These are phyloP conservation scores for Kodamaea ohmeri DNA, from an alignment of 1,139 yeast species.

Conservation along the genomic window DNA sequence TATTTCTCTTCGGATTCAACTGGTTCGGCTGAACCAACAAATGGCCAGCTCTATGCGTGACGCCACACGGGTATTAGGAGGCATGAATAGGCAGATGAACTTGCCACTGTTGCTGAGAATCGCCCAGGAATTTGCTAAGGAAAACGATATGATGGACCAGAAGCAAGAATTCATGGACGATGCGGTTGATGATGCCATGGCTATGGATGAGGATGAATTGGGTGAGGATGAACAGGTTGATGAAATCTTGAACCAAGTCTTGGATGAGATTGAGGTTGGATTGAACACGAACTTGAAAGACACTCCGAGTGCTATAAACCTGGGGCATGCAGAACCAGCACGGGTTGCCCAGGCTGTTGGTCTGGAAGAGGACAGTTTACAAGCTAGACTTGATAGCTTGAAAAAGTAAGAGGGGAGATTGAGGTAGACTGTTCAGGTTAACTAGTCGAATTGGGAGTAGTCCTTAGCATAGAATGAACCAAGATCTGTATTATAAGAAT, in stretches of 20 bases:
- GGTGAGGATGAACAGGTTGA: conserved; percentile 86
- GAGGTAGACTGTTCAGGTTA: too few species aligned
- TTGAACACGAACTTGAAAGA: conserved; percentile 66
- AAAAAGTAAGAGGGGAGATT: conserved; percentile 44
- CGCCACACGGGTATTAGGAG: conserved; percentile 81
- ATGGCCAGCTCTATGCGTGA: conserved; percentile 95
- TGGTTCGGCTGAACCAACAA: conserved; percentile 90
- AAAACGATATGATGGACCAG: conserved; percentile 96
- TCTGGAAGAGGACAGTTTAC: conserved; percentile 75
- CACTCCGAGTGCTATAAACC: conserved; percentile 56
- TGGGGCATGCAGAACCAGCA: conserved; percentile 25
- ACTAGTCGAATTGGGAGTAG: too few species aligned
- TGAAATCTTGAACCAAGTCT: conserved; percentile 84
- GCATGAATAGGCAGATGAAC: conserved; percentile 89
- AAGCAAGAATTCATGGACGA: conserved; percentile 99
- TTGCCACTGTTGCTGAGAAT: conserved; percentile 84
- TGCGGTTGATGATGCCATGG: conserved; percentile 94
- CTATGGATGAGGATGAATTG: conserved; percentile 65
- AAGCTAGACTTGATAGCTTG: conserved; percentile 82
- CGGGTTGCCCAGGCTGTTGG: conserved; percentile 41
- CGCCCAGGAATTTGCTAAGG: conserved; percentile 92
- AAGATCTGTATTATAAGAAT: too few species aligned
- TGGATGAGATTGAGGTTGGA: conserved; percentile 95
- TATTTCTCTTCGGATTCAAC: conserved; percentile 80
- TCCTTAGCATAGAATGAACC: too few species aligned